Evolutionary conservation across 306 rosid species (phyloP).

Genomic region (Trifolium repens): DNA sequence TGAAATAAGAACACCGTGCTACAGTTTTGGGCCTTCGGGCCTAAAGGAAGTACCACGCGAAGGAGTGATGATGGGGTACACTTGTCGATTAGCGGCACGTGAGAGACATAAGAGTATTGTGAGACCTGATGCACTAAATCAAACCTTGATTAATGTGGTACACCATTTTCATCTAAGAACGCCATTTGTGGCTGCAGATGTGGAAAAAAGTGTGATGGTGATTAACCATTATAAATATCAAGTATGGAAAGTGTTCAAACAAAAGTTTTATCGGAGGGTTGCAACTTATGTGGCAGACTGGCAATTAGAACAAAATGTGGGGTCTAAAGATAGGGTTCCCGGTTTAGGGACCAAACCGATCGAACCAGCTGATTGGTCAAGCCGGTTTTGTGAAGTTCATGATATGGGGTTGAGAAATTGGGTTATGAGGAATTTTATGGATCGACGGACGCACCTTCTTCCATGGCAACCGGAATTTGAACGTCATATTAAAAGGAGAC

Average conservation of each 20-base stretch:
- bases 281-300: constrained; percentile 82
- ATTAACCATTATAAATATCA: constrained; percentile 90
- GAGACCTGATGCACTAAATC: constrained; percentile 66
- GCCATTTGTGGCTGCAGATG: constrained; percentile 52
- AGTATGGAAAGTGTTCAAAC: constrained; percentile 85
- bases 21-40: constrained; percentile 82
- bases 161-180: constrained; percentile 73
- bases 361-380: constrained; percentile 70
- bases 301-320: constrained; percentile 60
- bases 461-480: constrained; percentile 64
- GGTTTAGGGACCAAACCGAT: constrained; percentile 75
- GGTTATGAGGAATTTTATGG: constrained; percentile 46
- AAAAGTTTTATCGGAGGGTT: constrained; percentile 77
- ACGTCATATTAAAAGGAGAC: background rate
- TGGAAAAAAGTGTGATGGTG: constrained; percentile 50
- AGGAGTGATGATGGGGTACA: constrained; percentile 80
- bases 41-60: constrained; percentile 43
- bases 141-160: constrained; percentile 73
- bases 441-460: constrained; percentile 46
- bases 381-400: constrained; percentile 69
- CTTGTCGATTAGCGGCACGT: constrained; percentile 50
- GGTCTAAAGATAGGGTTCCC: constrained; percentile 81
- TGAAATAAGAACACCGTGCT: constrained; percentile 62
- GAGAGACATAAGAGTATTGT: constrained; percentile 92
- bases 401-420: constrained; percentile 55